These are phyloP conservation scores for Calonectria ilicicola DNA, from an alignment of 2,329 filamentous ascomycete species.

Conservation along the genomic window DNA sequence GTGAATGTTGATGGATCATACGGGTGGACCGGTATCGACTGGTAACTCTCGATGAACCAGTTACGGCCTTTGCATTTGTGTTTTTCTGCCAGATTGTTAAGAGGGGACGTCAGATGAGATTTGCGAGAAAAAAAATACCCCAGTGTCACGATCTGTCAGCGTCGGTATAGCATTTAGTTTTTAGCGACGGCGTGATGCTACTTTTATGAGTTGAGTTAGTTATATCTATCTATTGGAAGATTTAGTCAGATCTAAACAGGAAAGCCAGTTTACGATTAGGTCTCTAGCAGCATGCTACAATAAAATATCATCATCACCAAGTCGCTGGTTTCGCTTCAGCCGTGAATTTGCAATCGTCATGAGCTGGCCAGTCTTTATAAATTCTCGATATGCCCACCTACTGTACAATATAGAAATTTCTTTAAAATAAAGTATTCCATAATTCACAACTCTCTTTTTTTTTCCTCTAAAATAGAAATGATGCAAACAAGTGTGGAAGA, in stretches of 20 bases:
- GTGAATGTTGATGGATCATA: conserved; percentile 82
- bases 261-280: conserved; percentile 9
- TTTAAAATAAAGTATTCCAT: too few species aligned
- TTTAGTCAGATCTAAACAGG: background rate
- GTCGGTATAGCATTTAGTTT: conserved; percentile 34
- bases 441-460: too few species aligned
- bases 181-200: conserved; percentile 26
- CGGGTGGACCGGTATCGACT: conserved; percentile 66
- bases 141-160: conserved; percentile 27
- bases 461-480: too few species aligned
- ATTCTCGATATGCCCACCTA: too few species aligned
- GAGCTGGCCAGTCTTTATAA: too few species aligned
- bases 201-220: conserved; percentile 9
- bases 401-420: too few species aligned
- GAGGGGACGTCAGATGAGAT: background rate
- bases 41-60: conserved; percentile 34
- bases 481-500: too few species aligned
- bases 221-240: conserved; percentile 2
- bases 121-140: conserved; percentile 17
- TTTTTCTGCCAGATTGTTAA: conserved; percentile 6
- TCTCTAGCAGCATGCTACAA: conserved; percentile 3
- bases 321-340: too few species aligned
- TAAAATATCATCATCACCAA: background rate
- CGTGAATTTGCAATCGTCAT: too few species aligned
- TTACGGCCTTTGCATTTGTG: background rate